These are phyloP conservation scores for Globisporangium megalacanthum DNA, from an alignment of 352 stramenopile genomes.

Conservation along the genomic window DNA sequence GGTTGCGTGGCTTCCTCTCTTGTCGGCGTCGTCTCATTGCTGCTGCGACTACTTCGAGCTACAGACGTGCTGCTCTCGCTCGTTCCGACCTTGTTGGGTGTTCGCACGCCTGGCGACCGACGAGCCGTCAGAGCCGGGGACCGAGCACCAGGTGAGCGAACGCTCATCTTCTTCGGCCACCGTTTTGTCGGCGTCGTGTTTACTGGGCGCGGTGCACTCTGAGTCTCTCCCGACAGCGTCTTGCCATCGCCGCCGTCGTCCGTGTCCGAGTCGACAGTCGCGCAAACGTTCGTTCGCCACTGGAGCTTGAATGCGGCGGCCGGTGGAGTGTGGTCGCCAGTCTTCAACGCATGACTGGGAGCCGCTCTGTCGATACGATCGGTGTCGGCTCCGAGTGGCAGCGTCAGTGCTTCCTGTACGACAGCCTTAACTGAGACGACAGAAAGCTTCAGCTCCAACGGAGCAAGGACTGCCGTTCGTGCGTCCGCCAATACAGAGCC, in stretches of 20 bases:
- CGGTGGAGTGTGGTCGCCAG: slow-evolving; percentile 11
- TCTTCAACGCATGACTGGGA: neutral
- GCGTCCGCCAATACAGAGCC: neutral
- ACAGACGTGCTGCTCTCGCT: neutral
- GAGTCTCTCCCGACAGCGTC: neutral
- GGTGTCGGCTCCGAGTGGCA: neutral
- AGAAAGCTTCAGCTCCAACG: neutral
- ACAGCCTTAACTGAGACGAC: neutral
- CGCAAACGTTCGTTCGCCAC: slow-evolving; percentile 34
- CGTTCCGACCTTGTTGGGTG: neutral
- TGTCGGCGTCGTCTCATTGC: neutral
- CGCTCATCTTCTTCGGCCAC: neutral
- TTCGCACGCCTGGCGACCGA: slow-evolving; percentile 1
- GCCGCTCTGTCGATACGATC: slow-evolving; percentile 3
- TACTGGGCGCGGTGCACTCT: neutral
- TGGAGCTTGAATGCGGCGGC: slow-evolving; percentile 20
- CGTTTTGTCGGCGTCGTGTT: neutral
- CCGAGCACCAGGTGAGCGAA: neutral
- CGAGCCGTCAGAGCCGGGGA: too few relatives aligned
- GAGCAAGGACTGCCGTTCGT: neutral
- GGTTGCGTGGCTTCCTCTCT: neutral
- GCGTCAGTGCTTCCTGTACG: neutral
- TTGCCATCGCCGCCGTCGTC: slow-evolving; percentile 11
- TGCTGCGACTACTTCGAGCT: neutral
- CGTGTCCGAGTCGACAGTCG: slow-evolving; percentile 40